Conservation (phyloP, 2,329 filamentous ascomycete species). For the Fusarium sp. region DNA sequence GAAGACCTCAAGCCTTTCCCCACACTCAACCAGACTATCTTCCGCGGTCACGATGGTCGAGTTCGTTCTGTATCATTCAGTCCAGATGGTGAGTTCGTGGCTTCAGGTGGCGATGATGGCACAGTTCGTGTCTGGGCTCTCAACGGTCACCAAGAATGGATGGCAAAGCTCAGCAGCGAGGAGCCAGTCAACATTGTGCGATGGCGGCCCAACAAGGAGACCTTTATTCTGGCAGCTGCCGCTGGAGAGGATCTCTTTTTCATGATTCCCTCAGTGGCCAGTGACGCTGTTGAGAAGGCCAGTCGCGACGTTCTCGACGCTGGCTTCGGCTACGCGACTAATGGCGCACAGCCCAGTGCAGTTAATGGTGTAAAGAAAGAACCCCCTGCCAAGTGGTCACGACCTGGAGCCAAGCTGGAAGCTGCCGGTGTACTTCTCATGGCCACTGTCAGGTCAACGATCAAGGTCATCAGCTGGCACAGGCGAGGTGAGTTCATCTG, state of each 20-base stretch:
- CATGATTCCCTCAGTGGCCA: slow-evolving; percentile 79
- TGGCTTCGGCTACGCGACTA: slow-evolving; percentile 93
- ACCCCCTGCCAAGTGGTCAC: slow-evolving; percentile 83
- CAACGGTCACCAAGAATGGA: slow-evolving; percentile 90
- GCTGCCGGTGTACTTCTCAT: slow-evolving; percentile 83
- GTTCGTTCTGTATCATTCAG: slow-evolving; percentile 88
- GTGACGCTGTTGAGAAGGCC: slow-evolving; percentile 77
- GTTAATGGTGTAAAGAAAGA: slow-evolving; percentile 74
- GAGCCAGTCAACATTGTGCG: slow-evolving; percentile 85
- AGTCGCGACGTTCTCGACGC: slow-evolving; percentile 83
- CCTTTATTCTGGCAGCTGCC: slow-evolving; percentile 84
- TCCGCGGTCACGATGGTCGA: slow-evolving; percentile 87
- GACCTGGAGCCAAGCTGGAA: slow-evolving; percentile 79
- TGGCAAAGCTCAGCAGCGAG: slow-evolving; percentile 79
- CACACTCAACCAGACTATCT: slow-evolving; percentile 87
- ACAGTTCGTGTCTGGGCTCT: slow-evolving; percentile 92
- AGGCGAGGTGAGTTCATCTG: slow-evolving; percentile 93
- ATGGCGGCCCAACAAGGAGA: slow-evolving; percentile 88
- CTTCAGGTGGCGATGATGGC: slow-evolving; percentile 94
- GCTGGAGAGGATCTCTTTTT: slow-evolving; percentile 88
- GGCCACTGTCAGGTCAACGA: slow-evolving; percentile 79
- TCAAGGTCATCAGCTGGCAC: slow-evolving; percentile 95
- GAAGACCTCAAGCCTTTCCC: slow-evolving; percentile 96
- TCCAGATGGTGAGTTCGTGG: slow-evolving; percentile 85
- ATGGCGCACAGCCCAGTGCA: slow-evolving; percentile 66